Percentiles rank a stretch among this genome's conserved stretches.
Evolutionary conservation across 2,329 filamentous ascomycete genomes (phyloP).

Genomic region (Penicillium olsonii): DNA sequence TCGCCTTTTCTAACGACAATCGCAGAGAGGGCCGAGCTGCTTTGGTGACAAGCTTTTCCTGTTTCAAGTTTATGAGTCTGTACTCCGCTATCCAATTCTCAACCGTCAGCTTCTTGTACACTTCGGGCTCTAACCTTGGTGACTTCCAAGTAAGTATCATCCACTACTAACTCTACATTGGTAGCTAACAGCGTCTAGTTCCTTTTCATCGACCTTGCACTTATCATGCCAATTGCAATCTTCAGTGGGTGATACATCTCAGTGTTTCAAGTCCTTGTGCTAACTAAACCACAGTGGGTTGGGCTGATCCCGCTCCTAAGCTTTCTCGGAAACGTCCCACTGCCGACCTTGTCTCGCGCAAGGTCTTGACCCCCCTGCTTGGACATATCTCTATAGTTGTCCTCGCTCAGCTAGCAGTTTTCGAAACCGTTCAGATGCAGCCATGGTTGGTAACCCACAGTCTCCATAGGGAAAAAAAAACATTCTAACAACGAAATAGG

Average conservation of each 20-base stretch:
- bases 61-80: slow-evolving; percentile 99
- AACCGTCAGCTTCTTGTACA: slow-evolving; percentile 93
- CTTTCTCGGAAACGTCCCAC: slow-evolving; percentile 85
- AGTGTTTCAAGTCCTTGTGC: not conserved
- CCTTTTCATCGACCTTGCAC: slow-evolving; percentile 86
- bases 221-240: slow-evolving; percentile 94
- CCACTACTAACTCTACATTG: not conserved
- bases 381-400: slow-evolving; percentile 86
- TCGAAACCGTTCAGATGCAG: slow-evolving; percentile 73
- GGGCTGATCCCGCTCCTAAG: slow-evolving; percentile 79
- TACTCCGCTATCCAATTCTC: slow-evolving; percentile 99
- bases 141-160: slow-evolving; percentile 73
- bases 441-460: slow-evolving; percentile 61
- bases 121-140: slow-evolving; percentile 87
- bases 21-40: slow-evolving; percentile 84
- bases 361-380: slow-evolving; percentile 84
- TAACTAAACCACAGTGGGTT: slow-evolving; percentile 67
- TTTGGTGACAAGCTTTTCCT: slow-evolving; percentile 97
- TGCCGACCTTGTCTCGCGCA: slow-evolving; percentile 86
- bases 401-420: slow-evolving; percentile 72
- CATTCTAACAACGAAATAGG: slow-evolving; percentile 43
- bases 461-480: not conserved
- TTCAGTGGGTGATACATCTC: slow-evolving; percentile 64
- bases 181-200: slow-evolving; percentile 55
- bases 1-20: slow-evolving; percentile 16